Percentiles rank a stretch among this genome's conserved stretches.
These are phyloP conservation scores for Suhomyces choctaworum DNA, from an alignment of 1,139 yeast genomes.

Conservation along the genomic window DNA sequence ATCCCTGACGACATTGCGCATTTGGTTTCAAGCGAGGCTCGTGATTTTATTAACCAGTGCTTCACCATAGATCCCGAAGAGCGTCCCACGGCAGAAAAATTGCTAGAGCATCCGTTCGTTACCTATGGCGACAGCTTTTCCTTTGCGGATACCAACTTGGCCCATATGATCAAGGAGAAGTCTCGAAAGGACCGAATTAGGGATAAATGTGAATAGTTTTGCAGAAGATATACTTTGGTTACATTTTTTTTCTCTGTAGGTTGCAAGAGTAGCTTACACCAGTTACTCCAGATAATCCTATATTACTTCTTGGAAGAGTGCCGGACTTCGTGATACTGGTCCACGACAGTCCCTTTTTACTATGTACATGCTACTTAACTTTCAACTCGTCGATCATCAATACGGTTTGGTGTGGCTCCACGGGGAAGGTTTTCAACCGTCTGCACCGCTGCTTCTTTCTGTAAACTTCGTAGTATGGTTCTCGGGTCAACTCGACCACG, in stretches of 20 bases:
- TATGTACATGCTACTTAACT: slow-evolving; percentile 27
- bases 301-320: too few species aligned
- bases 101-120: slow-evolving; percentile 67
- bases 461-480: slow-evolving; percentile 61
- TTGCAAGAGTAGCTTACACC: too few species aligned
- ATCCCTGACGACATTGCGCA: slow-evolving; percentile 83
- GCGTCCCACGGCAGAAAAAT: slow-evolving; percentile 82
- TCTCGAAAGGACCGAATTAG: slow-evolving; percentile 25
- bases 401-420: slow-evolving; percentile 80
- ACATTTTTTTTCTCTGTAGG: too few species aligned
- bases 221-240: too few species aligned
- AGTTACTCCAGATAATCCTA: too few species aligned
- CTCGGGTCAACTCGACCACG: slow-evolving; percentile 83
- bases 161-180: slow-evolving; percentile 41
- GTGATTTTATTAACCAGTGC: slow-evolving; percentile 71
- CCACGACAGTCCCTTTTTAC: too few species aligned
- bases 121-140: slow-evolving; percentile 46
- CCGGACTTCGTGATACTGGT: too few species aligned
- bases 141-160: slow-evolving; percentile 66
- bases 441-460: slow-evolving; percentile 80
- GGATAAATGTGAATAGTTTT: too few species aligned
- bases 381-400: slow-evolving; percentile 74
- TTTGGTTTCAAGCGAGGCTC: slow-evolving; percentile 62
- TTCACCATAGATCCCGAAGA: slow-evolving; percentile 77
- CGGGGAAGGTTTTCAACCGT: slow-evolving; percentile 73